These are phyloP conservation scores for Leptographium procerum DNA, from an alignment of 2,329 filamentous ascomycete genomes.

Conservation along the genomic window DNA sequence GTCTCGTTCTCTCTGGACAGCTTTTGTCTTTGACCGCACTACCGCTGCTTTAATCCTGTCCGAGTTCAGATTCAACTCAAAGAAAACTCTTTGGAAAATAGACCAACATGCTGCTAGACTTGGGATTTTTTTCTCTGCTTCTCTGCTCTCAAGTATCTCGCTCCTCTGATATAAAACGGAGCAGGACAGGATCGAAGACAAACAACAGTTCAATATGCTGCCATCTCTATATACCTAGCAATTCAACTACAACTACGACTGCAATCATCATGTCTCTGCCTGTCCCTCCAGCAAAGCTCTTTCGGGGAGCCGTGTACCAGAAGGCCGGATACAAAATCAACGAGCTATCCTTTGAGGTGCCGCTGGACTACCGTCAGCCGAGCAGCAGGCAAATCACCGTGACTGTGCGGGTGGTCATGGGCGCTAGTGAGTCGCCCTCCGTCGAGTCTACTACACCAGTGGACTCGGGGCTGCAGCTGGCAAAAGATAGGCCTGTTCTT, in stretches of 20 bases:
- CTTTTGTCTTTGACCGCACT: no score
- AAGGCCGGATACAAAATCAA: background rate
- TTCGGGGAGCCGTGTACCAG: background rate
- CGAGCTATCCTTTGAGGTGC: conserved; percentile 6
- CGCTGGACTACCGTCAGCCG: conserved; percentile 5
- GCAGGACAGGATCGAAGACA: no score
- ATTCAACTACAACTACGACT: background rate
- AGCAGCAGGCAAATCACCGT: background rate
- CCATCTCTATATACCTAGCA: no score
- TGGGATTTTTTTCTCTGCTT: no score
- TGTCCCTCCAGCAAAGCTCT: background rate
- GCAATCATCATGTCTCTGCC: background rate
- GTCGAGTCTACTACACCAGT: background rate
- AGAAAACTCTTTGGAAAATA: no score
- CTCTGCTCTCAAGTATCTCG: no score
- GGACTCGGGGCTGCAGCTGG: background rate
- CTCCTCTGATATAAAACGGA: no score
- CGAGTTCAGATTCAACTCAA: no score
- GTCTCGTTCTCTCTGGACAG: no score
- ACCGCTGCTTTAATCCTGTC: no score
- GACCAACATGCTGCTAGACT: no score
- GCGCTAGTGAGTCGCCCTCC: background rate
- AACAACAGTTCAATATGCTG: no score
- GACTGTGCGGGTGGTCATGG: background rate
- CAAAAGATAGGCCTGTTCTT: conserved; percentile 12